Evolutionary conservation across 768 basidiomycete species (phyloP).

Genomic region (Boletus sensibilis): DNA sequence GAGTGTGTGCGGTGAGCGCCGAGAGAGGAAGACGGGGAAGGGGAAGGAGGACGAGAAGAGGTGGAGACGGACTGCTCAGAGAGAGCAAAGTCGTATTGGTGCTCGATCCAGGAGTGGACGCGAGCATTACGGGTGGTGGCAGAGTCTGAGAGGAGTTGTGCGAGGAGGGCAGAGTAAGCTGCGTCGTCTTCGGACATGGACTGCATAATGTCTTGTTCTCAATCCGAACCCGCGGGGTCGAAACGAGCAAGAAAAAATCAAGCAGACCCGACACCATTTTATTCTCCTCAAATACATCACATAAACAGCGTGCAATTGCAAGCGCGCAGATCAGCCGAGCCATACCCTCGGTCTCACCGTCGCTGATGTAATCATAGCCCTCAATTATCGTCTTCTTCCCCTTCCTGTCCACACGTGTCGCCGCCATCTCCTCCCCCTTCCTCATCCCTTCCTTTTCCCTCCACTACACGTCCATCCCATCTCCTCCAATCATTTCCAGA

Average conservation of each 20-base stretch:
- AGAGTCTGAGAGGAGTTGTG: slow-evolving; percentile 27
- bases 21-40: slow-evolving; percentile 33
- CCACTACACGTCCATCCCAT: neutral
- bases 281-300: slow-evolving; percentile 18
- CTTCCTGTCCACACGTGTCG: neutral
- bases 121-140: slow-evolving; percentile 27
- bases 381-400: neutral
- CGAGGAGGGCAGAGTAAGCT: slow-evolving; percentile 29
- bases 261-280: slow-evolving; percentile 17
- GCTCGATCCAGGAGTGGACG: slow-evolving; percentile 36
- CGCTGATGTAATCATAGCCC: slow-evolving; percentile 17
- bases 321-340: slow-evolving; percentile 22
- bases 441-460: neutral
- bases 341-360: slow-evolving; percentile 6
- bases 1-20: slow-evolving; percentile 24
- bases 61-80: slow-evolving; percentile 19
- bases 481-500: slow-evolving; percentile 1
- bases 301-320: slow-evolving; percentile 13
- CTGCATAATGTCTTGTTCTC: slow-evolving; percentile 4
- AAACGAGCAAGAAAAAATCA: neutral
- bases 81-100: slow-evolving; percentile 36
- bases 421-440: neutral
- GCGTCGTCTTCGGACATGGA: slow-evolving; percentile 33
- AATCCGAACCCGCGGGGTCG: slow-evolving; percentile 3
- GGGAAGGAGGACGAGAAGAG: slow-evolving; percentile 22